phyloP scores from a whole-genome alignment of 768 basidiomycete species.

The Panus rudis region DNA sequence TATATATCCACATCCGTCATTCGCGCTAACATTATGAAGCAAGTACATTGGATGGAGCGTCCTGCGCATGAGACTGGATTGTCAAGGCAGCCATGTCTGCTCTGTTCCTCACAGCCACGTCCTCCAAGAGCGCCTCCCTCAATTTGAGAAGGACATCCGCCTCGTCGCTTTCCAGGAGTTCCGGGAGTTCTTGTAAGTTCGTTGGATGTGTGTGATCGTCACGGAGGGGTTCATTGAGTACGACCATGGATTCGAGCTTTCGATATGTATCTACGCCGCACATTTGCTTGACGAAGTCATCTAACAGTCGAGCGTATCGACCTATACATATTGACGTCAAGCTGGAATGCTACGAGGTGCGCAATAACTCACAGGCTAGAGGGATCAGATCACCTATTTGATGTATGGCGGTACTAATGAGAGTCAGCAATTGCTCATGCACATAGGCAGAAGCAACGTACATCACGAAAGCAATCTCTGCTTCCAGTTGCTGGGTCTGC shows the following conservation, averaged over 20 bases:
- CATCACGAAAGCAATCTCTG: slow-evolving; percentile 66
- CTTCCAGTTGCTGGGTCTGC: slow-evolving; percentile 46
- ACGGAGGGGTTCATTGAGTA: background rate
- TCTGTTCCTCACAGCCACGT: too few relatives aligned
- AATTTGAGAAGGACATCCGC: too few relatives aligned
- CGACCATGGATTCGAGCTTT: too few relatives aligned
- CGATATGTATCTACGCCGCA: background rate
- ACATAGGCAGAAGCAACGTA: slow-evolving; percentile 24
- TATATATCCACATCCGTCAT: too few relatives aligned
- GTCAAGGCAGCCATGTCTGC: too few relatives aligned
- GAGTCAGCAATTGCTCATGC: background rate
- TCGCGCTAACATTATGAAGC: too few relatives aligned
- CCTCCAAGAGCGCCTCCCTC: too few relatives aligned
- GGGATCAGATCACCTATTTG: slow-evolving; percentile 64
- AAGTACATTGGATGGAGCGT: too few relatives aligned
- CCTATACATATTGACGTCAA: background rate
- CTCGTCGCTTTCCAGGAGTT: too few relatives aligned
- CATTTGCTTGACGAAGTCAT: background rate
- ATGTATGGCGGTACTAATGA: slow-evolving; percentile 34
- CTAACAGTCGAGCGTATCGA: background rate
- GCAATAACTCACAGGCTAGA: slow-evolving; percentile 39
- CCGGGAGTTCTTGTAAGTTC: too few relatives aligned
- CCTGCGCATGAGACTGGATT: too few relatives aligned
- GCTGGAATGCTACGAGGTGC: background rate
- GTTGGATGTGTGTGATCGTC: too few relatives aligned